These are phyloP conservation scores for Raffaelea deltoideospora DNA, from an alignment of 2,329 filamentous ascomycete species.

Conservation along the genomic window DNA sequence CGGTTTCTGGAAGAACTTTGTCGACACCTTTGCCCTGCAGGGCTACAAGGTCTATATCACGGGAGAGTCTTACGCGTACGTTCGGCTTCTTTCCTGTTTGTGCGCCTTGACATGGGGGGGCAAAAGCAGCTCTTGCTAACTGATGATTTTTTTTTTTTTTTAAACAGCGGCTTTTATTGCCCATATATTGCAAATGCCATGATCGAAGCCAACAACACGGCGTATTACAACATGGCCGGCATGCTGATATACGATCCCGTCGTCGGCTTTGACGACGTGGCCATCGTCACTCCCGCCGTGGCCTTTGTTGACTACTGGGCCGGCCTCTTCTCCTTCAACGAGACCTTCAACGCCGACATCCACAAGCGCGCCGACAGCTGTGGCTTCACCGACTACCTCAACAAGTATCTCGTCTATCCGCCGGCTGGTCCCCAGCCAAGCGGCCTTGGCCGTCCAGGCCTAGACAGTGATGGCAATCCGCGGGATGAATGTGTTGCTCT, in stretches of 20 bases:
- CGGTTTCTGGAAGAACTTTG: constrained; percentile 67
- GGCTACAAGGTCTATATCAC: constrained; percentile 57
- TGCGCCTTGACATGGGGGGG: too few species aligned
- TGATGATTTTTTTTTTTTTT: too few species aligned
- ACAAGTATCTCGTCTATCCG: constrained; percentile 53
- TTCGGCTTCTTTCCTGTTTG: not conserved
- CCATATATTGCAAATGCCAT: constrained; percentile 62
- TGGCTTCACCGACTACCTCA: constrained; percentile 45
- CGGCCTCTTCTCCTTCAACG: constrained; percentile 47
- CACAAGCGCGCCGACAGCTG: constrained; percentile 38
- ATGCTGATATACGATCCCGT: constrained; percentile 61
- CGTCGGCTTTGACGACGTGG: constrained; percentile 34
- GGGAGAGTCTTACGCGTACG: constrained; percentile 51
- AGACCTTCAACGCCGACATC: constrained; percentile 37
- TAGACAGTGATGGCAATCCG: constrained; percentile 17
- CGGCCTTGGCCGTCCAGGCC: constrained; percentile 27
- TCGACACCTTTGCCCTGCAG: constrained; percentile 54
- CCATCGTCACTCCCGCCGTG: constrained; percentile 32
- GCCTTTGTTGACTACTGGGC: constrained; percentile 46
- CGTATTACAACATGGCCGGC: constrained; percentile 52
- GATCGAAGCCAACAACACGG: constrained; percentile 48
- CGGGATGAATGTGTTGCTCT: constrained; percentile 38
- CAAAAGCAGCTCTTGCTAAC: not conserved
- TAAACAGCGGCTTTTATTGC: constrained; percentile 43
- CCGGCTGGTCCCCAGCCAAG: constrained; percentile 44